Evolutionary conservation across 2,329 filamentous ascomycete species (phyloP), one percentile per base, ranked within the genome.

Genomic region (Sordariomycetes sp.): DNA sequence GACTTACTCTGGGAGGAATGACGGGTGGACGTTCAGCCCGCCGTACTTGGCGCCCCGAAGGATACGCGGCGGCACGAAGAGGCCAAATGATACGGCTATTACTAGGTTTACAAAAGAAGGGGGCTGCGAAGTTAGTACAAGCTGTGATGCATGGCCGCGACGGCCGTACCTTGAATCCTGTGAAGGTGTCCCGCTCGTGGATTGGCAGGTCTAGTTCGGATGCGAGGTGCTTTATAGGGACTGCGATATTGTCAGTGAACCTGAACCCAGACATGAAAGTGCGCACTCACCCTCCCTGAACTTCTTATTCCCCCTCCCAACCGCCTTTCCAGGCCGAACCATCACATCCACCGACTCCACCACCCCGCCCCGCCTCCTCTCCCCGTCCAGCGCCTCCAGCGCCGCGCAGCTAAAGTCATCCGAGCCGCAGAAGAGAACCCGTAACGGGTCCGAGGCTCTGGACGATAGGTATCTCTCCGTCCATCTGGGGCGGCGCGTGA

Each of bases 21-120:
- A 97, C 1, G 94, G 94, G 67, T 99, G 94, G 2, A 99, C 80
- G 70, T 99, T 99, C 3, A 99, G 74, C 0, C 94, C 94, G 51
- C 92, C 92, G 72, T 95, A 96, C 64, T 81, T 82, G 25, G 88
- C 82, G 1, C 74, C 74, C 24, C 75, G 74, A 24, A 99, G 76
- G 18, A 97, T 83, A 4, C 90, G 80, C 0, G 80, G 79, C 0
- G 94, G 94, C 1, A 99, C 86, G 61, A 97, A 87, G 8, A 96
- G 80, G 3, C 94, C 94, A 72, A 97, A 99, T 0, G 94, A 97
- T 4, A 97, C 94, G 54, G 92, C 92, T 53, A 97, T 78, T 64
- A 99, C 81, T 60, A 99, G 76, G 69, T 97, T 91, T 63, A 85
- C 83, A 3, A 75, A 67, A 51, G 68, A 66, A 0, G 86, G 86